Evolutionary conservation across 305 asterid species (phyloP).

Genomic region (Coffea humblotiana): DNA sequence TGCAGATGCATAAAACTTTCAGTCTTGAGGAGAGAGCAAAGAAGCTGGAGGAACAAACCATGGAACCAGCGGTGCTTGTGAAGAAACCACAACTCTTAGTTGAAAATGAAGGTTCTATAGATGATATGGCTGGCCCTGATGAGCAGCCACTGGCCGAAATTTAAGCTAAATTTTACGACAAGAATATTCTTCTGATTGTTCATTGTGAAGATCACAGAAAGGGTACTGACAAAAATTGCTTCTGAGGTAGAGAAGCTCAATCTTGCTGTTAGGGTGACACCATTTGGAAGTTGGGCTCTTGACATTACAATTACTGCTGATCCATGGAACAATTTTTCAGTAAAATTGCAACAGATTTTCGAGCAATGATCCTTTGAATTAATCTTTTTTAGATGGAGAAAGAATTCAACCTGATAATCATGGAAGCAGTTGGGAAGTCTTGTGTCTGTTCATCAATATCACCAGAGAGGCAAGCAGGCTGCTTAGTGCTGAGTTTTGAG

Average conservation of each 20-base stretch:
- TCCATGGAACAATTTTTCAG: not conserved
- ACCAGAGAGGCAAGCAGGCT: slow-evolving; percentile 5
- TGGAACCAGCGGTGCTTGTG: slow-evolving; percentile 43
- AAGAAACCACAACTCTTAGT: slow-evolving; percentile 32
- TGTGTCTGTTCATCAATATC: slow-evolving; percentile 17
- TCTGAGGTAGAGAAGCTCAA: slow-evolving; percentile 31
- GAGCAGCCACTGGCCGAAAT: slow-evolving; percentile 43
- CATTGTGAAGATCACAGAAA: slow-evolving; percentile 35
- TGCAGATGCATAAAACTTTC: slow-evolving; percentile 56
- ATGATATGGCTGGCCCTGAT: slow-evolving; percentile 22
- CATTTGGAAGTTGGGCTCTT: slow-evolving; percentile 31
- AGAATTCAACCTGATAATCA: slow-evolving; percentile 33
- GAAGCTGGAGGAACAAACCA: slow-evolving; percentile 44
- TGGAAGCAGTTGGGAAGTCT: slow-evolving; percentile 36
- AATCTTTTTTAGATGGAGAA: slow-evolving; percentile 32
- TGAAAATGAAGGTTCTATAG: slow-evolving; percentile 36
- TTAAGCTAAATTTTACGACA: slow-evolving; percentile 37
- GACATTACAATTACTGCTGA: slow-evolving; percentile 34
- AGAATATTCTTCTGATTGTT: slow-evolving; percentile 33
- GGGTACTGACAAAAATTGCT: slow-evolving; percentile 33
- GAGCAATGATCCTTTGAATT: too few relatives aligned
- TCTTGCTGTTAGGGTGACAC: slow-evolving; percentile 31
- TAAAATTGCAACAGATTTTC: not conserved
- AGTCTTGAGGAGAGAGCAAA: slow-evolving; percentile 49
- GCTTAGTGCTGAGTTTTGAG: not conserved